phyloP scores from a whole-genome alignment of 768 basidiomycete genomes.

The Trametes punicea region DNA sequence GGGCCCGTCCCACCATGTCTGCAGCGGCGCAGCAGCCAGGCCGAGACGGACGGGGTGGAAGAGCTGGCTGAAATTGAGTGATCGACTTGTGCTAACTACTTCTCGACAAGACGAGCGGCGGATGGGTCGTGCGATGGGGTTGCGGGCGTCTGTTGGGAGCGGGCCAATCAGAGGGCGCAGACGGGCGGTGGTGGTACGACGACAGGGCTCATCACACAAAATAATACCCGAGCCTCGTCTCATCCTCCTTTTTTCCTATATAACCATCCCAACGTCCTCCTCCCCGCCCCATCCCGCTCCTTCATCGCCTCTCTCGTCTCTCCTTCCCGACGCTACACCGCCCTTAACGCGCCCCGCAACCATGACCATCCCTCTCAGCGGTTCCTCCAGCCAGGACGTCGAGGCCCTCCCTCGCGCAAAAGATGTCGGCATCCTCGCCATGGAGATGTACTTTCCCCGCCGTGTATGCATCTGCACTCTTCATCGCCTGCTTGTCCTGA shows the following conservation, averaged over 20 bases:
- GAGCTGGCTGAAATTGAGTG: conserved; percentile 1
- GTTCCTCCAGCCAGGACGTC: conserved; percentile 24
- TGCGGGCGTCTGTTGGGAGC: conserved; percentile 1
- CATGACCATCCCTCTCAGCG: conserved; percentile 31
- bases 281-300: conserved; percentile 7
- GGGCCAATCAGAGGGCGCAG: conserved; percentile 5
- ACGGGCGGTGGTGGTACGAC: conserved; percentile 28
- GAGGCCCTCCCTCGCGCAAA: conserved; percentile 56
- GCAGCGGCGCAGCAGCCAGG: too few species aligned
- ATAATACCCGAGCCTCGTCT: conserved; percentile 26
- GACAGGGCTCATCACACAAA: conserved; percentile 18
- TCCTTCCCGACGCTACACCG: conserved; percentile 1
- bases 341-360: conserved; percentile 2
- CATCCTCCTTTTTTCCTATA: conserved; percentile 25
- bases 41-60: neutral
- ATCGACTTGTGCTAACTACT: neutral
- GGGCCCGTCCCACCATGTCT: too few species aligned
- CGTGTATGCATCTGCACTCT: conserved; percentile 33
- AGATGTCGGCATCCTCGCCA: conserved; percentile 91
- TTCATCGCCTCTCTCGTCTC: neutral
- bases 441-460: conserved; percentile 94
- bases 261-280: conserved; percentile 18
- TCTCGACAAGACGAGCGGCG: neutral
- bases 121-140: conserved; percentile 1
- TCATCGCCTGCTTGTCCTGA: neutral